Evolutionary conservation across 345 rosid species (phyloP).

Genomic region (Leavenworthia alabamica): DNA sequence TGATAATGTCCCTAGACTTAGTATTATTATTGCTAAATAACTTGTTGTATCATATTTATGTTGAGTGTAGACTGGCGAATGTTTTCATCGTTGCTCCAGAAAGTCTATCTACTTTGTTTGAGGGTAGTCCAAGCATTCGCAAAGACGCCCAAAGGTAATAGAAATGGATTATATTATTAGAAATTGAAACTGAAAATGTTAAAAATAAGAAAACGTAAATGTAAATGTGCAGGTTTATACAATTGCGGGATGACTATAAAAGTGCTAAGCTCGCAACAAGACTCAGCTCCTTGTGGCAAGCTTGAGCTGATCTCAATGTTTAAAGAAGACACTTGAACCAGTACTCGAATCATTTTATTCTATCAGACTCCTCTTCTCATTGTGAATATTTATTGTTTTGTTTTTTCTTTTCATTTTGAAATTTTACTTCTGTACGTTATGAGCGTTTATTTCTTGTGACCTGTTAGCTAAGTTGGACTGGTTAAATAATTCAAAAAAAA

Average conservation of each 20-base stretch:
- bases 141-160: conserved; percentile 80
- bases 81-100: conserved; percentile 96
- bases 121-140: conserved; percentile 90
- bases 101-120: conserved; percentile 82
- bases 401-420: too few species aligned
- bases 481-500: too few species aligned
- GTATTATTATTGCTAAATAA: too few species aligned
- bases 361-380: too few species aligned
- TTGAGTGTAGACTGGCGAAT: conserved; percentile 76
- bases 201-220: background rate
- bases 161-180: background rate
- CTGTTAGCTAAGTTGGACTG: too few species aligned
- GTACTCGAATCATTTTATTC: background rate
- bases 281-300: conserved; percentile 74
- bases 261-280: conserved; percentile 84
- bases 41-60: too few species aligned
- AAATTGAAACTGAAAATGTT: background rate
- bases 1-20: too few species aligned
- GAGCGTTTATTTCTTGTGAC: too few species aligned
- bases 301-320: conserved; percentile 39
- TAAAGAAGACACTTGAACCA: background rate
- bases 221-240: conserved; percentile 66
- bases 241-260: conserved; percentile 92
- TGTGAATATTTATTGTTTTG: too few species aligned
- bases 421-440: too few species aligned